Evolutionary conservation across 2,329 filamentous ascomycete genomes (phyloP).

Genomic region (Fusarium foetens): DNA sequence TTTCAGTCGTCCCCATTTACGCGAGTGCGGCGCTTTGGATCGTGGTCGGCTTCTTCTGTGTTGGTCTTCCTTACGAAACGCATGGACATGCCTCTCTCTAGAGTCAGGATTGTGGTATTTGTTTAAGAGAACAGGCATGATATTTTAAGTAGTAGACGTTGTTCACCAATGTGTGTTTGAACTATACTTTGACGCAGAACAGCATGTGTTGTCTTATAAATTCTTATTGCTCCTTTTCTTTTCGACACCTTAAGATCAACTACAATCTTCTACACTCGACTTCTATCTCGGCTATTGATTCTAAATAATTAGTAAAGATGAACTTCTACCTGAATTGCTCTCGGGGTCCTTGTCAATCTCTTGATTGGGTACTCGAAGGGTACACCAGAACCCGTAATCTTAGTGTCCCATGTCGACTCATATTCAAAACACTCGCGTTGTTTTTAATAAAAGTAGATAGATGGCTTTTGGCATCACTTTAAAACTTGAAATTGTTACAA

Average conservation of each 20-base stretch:
- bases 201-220: rapidly evolving
- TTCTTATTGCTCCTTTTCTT: rapidly evolving
- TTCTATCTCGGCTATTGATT: background rate
- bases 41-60: slow-evolving; percentile 53
- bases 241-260: background rate
- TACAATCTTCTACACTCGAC: too few relatives aligned
- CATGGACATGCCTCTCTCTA: slow-evolving; percentile 4
- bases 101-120: rapidly evolving
- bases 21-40: slow-evolving; percentile 57
- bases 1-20: slow-evolving; percentile 56
- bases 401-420: too few relatives aligned
- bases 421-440: too few relatives aligned
- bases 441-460: too few relatives aligned
- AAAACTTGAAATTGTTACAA: background rate
- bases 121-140: rapidly evolving
- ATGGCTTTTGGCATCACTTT: too few relatives aligned
- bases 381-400: too few relatives aligned
- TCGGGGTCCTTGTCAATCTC: too few relatives aligned
- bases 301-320: background rate
- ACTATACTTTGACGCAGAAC: rapidly evolving
- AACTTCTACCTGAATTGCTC: too few relatives aligned
- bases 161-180: background rate
- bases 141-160: rapidly evolving
- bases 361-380: too few relatives aligned
- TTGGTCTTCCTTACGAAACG: slow-evolving; percentile 57